Conservation (phyloP, 345 rosid species). For the Psidium guajava region DNA sequence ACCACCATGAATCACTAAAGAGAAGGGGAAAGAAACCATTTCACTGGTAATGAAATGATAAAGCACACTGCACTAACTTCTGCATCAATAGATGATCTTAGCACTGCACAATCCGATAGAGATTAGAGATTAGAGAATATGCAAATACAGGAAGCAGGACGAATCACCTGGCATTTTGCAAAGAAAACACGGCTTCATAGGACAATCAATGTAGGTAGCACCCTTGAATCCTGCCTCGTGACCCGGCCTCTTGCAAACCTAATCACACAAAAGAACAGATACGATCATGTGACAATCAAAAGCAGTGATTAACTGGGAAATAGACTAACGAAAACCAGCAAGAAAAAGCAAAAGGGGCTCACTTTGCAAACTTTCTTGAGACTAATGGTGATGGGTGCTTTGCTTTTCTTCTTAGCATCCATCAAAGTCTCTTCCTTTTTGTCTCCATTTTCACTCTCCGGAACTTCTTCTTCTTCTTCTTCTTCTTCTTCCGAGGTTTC, state of each 20-base stretch:
- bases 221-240: slow-evolving; percentile 98
- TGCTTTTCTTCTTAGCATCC: slow-evolving; percentile 42
- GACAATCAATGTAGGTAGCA: slow-evolving; percentile 88
- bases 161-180: slow-evolving; percentile 86
- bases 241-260: slow-evolving; percentile 87
- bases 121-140: neutral
- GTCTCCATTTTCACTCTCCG: slow-evolving; percentile 14
- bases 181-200: slow-evolving; percentile 93
- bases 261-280: neutral
- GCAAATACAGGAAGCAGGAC: neutral
- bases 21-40: neutral
- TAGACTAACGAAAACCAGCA: neutral
- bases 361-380: slow-evolving; percentile 98
- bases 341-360: neutral
- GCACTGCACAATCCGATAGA: neutral
- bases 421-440: slow-evolving; percentile 1
- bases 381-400: slow-evolving; percentile 68
- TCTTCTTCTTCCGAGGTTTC: slow-evolving; percentile 26
- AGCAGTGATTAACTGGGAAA: neutral
- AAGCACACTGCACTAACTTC: neutral
- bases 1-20: neutral
- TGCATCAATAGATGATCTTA: neutral
- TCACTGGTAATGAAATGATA: neutral
- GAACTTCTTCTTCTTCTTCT: slow-evolving; percentile 1
- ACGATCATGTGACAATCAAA: neutral